Conservation (phyloP, 179 eudicot species). For the Spergularia azorica region DNA sequence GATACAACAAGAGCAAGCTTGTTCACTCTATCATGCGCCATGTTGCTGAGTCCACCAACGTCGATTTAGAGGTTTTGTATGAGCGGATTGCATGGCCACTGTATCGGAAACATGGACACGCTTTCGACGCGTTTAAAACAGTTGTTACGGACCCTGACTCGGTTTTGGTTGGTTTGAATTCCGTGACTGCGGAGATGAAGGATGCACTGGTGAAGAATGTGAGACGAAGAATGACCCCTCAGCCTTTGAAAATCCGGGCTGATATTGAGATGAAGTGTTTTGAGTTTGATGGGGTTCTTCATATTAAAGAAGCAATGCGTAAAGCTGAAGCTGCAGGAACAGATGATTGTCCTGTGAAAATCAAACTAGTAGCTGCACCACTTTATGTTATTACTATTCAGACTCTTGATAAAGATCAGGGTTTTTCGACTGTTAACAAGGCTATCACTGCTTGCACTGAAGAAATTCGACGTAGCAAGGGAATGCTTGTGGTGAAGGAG, state of each 20-base stretch:
- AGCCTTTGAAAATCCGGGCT: conserved; percentile 82
- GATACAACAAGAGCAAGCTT: conserved; percentile 18
- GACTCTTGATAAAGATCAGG: conserved; percentile 91
- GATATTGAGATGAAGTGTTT: conserved; percentile 85
- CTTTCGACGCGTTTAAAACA: conserved; percentile 94
- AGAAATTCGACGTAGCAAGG: conserved; percentile 71
- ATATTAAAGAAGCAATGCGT: conserved; percentile 85
- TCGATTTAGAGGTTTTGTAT: conserved; percentile 58
- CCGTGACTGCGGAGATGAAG: conserved; percentile 72
- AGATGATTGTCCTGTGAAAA: conserved; percentile 74
- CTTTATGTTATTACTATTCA: conserved; percentile 73
- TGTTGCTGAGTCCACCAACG: conserved; percentile 13
- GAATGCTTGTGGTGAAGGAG: conserved; percentile 75
- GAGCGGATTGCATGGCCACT: conserved; percentile 91
- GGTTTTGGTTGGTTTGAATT: conserved; percentile 71
- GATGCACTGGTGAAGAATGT: conserved; percentile 65
- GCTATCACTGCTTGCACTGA: conserved; percentile 74
- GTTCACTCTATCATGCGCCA: too few relatives aligned
- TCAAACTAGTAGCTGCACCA: conserved; percentile 75
- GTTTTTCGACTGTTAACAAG: conserved; percentile 58
- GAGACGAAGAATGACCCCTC: conserved; percentile 82
- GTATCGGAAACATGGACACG: conserved; percentile 91
- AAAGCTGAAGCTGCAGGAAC: conserved; percentile 78
- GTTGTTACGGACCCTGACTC: conserved; percentile 90
- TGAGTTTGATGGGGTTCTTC: conserved; percentile 86